Conservation (phyloP, 495 filamentous ascomycete species). For the Chaetomium tenue region DNA sequence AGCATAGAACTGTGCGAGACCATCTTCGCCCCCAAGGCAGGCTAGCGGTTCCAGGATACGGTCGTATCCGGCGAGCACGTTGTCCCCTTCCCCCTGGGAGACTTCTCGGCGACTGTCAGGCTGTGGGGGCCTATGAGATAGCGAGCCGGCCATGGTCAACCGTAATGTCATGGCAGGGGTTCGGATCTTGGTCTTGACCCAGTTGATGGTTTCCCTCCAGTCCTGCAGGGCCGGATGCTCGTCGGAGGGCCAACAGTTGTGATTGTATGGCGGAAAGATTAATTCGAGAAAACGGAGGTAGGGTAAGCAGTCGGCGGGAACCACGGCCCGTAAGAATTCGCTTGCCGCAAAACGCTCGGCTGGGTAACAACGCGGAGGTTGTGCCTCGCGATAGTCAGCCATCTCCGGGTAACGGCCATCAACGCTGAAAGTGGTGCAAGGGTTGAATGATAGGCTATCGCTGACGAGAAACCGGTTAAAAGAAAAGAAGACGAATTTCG, state of each 20-base stretch:
- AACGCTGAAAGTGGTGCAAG: background rate
- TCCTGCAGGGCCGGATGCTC: conserved; percentile 6
- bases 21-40: background rate
- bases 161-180: background rate
- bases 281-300: conserved; percentile 10
- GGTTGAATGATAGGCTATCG: background rate
- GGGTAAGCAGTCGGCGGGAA: conserved; percentile 6
- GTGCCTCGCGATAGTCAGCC: background rate
- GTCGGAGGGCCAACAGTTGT: conserved; percentile 1
- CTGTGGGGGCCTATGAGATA: background rate
- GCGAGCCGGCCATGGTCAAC: conserved; percentile 1
- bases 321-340: background rate
- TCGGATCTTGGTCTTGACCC: background rate
- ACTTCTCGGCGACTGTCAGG: background rate
- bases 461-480: conserved; percentile 2
- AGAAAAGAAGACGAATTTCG: conserved; percentile 6
- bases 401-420: background rate
- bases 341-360: conserved; percentile 10
- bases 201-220: conserved; percentile 4
- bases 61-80: conserved; percentile 12
- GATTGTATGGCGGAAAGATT: conserved; percentile 4
- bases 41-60: conserved; percentile 5
- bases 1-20: conserved; percentile 7
- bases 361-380: conserved; percentile 1
- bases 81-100: background rate